phyloP scores from a whole-genome alignment of 257 asterid species.

The Solanum ossicruentum region DNA sequence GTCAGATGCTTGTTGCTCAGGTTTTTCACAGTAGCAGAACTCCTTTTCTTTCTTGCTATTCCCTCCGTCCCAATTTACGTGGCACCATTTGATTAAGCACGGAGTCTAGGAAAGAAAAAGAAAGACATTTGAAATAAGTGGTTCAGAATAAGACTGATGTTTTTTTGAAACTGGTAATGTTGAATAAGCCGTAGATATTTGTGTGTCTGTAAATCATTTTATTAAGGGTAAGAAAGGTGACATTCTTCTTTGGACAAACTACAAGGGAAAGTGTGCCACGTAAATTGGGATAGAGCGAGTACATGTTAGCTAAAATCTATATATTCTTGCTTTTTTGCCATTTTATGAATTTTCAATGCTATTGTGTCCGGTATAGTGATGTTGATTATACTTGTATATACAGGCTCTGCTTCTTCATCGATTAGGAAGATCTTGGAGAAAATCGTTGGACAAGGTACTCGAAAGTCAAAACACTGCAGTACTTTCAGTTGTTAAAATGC shows the following conservation, averaged over 20 bases:
- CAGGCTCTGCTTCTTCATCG: constrained; percentile 79
- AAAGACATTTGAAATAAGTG: too few relatives aligned
- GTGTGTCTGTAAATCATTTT: too few relatives aligned
- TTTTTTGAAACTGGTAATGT: too few relatives aligned
- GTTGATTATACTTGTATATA: neutral
- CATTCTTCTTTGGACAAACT: neutral
- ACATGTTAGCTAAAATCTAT: neutral
- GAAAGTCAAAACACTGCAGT: neutral
- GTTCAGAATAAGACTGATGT: too few relatives aligned
- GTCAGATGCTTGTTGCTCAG: constrained; percentile 99
- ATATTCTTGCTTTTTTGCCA: neutral
- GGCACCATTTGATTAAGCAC: neutral
- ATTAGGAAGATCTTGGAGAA: constrained; percentile 94
- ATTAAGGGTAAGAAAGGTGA: neutral
- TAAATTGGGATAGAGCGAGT: neutral
- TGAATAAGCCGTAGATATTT: too few relatives aligned
- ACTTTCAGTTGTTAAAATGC: neutral
- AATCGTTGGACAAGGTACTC: constrained; percentile 53
- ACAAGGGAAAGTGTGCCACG: neutral
- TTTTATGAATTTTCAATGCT: neutral
- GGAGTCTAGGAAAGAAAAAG: neutral
- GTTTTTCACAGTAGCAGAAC: constrained; percentile 7
- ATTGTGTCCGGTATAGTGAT: neutral
- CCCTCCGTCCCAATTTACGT: neutral
- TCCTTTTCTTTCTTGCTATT: neutral